phyloP scores from a whole-genome alignment of 108 stramenopile species.

The Cyclostephanos tholiformis region DNA sequence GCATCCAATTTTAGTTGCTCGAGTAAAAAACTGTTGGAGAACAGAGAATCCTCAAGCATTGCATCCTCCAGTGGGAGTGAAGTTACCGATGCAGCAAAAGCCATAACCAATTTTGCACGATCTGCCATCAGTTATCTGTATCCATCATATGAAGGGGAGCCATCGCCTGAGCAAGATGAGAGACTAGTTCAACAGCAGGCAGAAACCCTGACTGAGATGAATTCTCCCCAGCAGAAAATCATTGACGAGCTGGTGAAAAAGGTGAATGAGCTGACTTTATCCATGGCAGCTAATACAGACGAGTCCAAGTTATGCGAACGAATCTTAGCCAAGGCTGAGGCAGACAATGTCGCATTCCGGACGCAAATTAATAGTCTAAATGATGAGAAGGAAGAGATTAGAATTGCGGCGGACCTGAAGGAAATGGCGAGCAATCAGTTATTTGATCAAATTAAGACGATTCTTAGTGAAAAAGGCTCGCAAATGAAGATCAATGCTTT shows the following conservation, averaged over 20 bases:
- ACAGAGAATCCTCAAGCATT: not conserved
- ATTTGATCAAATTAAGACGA: conserved; percentile 9
- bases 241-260: conserved; percentile 23
- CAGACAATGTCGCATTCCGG: conserved; percentile 41
- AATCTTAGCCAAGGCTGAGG: conserved; percentile 47
- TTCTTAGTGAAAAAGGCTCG: conserved; percentile 14
- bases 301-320: conserved; percentile 42
- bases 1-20: not conserved
- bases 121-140: conserved; percentile 9
- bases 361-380: conserved; percentile 33
- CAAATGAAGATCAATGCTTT: conserved; percentile 27
- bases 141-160: conserved; percentile 5
- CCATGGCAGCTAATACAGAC: conserved; percentile 12
- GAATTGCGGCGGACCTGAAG: conserved; percentile 9
- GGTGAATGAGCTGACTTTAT: conserved; percentile 13
- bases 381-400: conserved; percentile 27
- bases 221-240: conserved; percentile 24
- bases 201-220: conserved; percentile 6
- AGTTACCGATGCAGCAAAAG: not conserved
- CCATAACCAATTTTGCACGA: conserved; percentile 1
- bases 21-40: not conserved
- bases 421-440: conserved; percentile 14
- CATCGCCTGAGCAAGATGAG: not conserved
- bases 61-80: not conserved
- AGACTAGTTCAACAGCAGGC: not conserved